These are phyloP conservation scores for Leishmania tropica DNA, from an alignment of 208 protist genomes.

Conservation along the genomic window DNA sequence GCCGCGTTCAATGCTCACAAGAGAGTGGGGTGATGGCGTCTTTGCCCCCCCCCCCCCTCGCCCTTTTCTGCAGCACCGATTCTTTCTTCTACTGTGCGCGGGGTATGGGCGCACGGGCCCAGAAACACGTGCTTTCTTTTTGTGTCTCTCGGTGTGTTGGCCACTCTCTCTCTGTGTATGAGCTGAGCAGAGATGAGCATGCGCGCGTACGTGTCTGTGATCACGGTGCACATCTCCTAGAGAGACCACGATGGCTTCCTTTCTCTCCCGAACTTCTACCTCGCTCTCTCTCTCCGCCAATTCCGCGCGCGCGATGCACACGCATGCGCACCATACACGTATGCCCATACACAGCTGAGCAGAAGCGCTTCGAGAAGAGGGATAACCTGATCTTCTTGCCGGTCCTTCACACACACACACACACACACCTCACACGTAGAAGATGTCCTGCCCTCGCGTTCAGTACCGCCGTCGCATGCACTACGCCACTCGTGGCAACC, in stretches of 20 bases:
- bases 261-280: constrained; percentile 4
- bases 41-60: no score
- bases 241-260: not conserved
- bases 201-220: not conserved
- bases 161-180: not conserved
- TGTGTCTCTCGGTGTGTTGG: not conserved
- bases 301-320: not conserved
- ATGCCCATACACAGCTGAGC: not conserved
- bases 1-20: not conserved
- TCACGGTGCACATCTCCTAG: not conserved
- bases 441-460: constrained; percentile 73
- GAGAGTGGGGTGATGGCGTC: not conserved
- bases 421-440: not conserved
- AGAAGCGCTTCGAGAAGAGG: not conserved
- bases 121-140: not conserved
- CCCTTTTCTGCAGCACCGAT: not conserved
- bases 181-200: constrained; percentile 5
- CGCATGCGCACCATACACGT: not conserved
- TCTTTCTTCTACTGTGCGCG: not conserved
- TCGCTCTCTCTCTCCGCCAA: not conserved
- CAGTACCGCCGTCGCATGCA: constrained; percentile 83
- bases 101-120: not conserved
- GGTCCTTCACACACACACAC: not conserved
- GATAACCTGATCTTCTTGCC: not conserved
- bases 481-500: constrained; percentile 78